Conservation (phyloP, 371 early-diverging fungal species). For the Neoconidiobolus thromboides region DNA sequence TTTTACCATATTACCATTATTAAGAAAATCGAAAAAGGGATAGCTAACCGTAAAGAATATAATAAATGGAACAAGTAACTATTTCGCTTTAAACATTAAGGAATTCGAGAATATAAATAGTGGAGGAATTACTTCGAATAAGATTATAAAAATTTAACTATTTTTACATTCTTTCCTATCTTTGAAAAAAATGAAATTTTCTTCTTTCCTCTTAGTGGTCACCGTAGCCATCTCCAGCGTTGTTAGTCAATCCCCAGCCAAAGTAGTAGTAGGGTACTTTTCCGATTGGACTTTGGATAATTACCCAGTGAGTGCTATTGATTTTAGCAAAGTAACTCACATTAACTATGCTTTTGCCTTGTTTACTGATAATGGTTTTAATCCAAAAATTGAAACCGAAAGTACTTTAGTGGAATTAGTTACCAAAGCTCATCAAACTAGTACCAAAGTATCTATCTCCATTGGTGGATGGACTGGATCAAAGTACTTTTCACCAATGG, state of each 20-base stretch:
- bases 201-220: too few relatives aligned
- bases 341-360: slow-evolving; percentile 18
- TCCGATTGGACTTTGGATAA: slow-evolving; percentile 5
- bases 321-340: slow-evolving; percentile 14
- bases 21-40: too few relatives aligned
- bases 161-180: too few relatives aligned
- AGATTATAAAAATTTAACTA: too few relatives aligned
- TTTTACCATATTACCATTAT: too few relatives aligned
- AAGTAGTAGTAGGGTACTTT: slow-evolving; percentile 6
- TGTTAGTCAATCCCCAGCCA: neutral
- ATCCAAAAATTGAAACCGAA: neutral
- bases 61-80: too few relatives aligned
- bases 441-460: slow-evolving; percentile 29
- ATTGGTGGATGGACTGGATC: slow-evolving; percentile 67
- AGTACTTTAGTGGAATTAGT: neutral
- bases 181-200: too few relatives aligned
- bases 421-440: slow-evolving; percentile 10
- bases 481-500: slow-evolving; percentile 33
- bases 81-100: too few relatives aligned
- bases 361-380: slow-evolving; percentile 8
- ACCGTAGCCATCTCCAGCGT: too few relatives aligned
- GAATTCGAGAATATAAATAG: too few relatives aligned
- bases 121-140: too few relatives aligned
- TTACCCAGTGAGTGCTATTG: neutral
- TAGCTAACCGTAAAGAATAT: too few relatives aligned